phyloP scores from a whole-genome alignment of 2,329 filamentous ascomycete species.

The Didymosphaeria variabile region DNA sequence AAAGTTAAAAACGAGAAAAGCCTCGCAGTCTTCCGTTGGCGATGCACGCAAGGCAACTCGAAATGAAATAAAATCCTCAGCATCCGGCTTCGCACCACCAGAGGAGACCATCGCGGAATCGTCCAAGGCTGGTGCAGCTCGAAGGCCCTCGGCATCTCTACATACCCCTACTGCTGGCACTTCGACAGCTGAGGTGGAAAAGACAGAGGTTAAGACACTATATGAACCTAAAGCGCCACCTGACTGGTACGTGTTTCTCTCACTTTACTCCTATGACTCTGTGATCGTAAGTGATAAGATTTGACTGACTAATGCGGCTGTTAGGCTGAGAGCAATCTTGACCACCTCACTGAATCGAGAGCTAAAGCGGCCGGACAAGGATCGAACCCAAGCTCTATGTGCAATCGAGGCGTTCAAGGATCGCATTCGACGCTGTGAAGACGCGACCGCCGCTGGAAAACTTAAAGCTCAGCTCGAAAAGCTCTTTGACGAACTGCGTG shows the following conservation, averaged over 20 bases:
- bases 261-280: too few relatives aligned
- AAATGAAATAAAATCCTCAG: background rate
- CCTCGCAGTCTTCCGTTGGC: background rate
- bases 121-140: background rate
- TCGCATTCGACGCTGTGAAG: conserved; percentile 33
- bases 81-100: background rate
- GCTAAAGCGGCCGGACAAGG: conserved; percentile 9
- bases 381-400: background rate
- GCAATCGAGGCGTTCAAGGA: conserved; percentile 19
- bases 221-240: background rate
- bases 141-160: background rate
- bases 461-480: conserved; percentile 11
- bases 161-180: background rate
- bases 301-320: background rate
- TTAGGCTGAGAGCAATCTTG: background rate
- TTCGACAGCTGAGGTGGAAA: background rate
- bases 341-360: background rate
- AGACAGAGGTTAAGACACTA: background rate
- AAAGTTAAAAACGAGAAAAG: background rate
- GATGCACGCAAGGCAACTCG: background rate
- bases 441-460: conserved; percentile 1
- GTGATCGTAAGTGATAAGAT: background rate
- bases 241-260: background rate
- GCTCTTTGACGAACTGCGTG: conserved; percentile 45
- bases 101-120: conserved; percentile 1